These are phyloP conservation scores for Nakataea oryzae DNA, from an alignment of 2,329 filamentous ascomycete species.

Conservation along the genomic window DNA sequence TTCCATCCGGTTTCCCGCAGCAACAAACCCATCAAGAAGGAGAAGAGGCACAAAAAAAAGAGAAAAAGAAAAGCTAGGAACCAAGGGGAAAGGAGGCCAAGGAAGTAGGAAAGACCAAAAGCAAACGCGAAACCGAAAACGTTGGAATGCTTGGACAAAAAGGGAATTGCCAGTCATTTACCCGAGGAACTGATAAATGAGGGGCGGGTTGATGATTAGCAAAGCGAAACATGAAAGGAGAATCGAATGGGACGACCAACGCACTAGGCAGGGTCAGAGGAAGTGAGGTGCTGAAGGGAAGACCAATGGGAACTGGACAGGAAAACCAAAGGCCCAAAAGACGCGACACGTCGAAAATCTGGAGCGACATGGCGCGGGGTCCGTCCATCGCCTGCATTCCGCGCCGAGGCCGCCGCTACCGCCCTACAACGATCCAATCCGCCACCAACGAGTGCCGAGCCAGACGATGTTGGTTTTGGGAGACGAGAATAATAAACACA, in stretches of 20 bases:
- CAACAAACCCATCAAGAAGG: background rate
- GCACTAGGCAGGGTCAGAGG: background rate
- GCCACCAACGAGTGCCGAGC: no score
- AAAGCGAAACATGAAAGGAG: background rate
- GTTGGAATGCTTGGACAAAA: background rate
- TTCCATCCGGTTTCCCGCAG: background rate
- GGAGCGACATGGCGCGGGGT: background rate
- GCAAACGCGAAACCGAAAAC: background rate
- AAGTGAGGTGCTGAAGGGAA: conserved; percentile 5
- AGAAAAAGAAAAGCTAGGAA: background rate
- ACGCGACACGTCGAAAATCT: background rate
- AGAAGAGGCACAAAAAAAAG: background rate
- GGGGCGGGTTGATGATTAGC: background rate
- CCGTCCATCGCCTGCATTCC: background rate
- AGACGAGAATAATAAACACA: background rate
- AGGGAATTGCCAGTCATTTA: background rate
- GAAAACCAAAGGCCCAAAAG: background rate
- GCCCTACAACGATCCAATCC: background rate
- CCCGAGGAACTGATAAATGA: background rate
- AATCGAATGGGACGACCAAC: background rate
- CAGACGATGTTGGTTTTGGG: background rate
- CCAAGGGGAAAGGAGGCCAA: background rate
- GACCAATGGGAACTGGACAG: background rate
- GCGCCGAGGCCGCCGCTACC: background rate
- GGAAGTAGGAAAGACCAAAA: background rate